Evolutionary conservation across 495 filamentous ascomycete species (phyloP), one percentile per base, ranked within the genome.

Genomic region (Rhypophila decipiens): DNA sequence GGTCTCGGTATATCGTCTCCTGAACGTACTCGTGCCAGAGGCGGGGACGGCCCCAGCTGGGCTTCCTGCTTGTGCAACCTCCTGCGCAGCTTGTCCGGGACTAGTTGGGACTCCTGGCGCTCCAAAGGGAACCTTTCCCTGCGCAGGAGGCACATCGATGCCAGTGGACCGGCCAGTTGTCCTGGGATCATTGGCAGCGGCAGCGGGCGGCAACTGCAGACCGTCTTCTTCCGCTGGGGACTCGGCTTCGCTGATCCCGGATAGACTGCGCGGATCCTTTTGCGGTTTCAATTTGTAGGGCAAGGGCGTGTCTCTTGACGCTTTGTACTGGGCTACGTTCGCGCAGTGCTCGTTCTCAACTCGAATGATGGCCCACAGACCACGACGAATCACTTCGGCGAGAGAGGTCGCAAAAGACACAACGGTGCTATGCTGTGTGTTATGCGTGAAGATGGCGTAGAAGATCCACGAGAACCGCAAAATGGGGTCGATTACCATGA

Each of bases 321-420:
- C 90, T 31, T 90, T 85, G 74, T 90, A 90, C 49, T 85, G 78
- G 24, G 82, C 78, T 17, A 96, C 88, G 56, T 95, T 95, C 7
- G 79, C 80, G 66, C 87, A 93, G 63, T 96, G 90, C 52, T 98
- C 93, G 59, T 98, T 98, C 64, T 98, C 93, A 33, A 98, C 89
- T 22, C 93, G 87, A 57, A 97, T 88, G 9, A 97, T 68, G 1
- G 82, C 79, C 93, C 93, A 98, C 42, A 96, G 75, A 36, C 90
- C 90, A 53, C 93, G 71, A 8, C 93, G 79, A 21, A 76, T 74
- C 8, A 95, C 81, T 60, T 98, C 93, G 1, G 83, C 79, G 13
- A 94, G 66, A 7, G 78, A 67, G 24, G 96, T 73, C 5, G 85
- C 39, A 64, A 96, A 96, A 21, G 83, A 85, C 20, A 87, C 73